Evolutionary conservation across 1,284 basidiomycete genomes (phyloP).

Genomic region (Omphalotus olearius): DNA sequence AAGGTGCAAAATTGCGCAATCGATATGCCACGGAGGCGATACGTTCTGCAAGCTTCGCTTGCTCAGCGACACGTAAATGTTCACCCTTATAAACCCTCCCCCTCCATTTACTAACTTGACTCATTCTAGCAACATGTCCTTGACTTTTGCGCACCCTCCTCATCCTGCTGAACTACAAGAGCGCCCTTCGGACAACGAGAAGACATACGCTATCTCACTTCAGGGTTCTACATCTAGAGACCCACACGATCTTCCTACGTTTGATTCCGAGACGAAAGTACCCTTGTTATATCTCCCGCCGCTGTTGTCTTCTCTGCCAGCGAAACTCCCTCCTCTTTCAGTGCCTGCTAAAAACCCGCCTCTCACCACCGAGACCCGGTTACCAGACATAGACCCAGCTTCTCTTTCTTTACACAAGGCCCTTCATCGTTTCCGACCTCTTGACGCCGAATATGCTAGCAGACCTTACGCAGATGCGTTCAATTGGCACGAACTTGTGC

Average conservation of each 20-base stretch:
- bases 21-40: neutral
- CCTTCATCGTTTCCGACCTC: constrained; percentile 71
- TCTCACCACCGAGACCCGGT: constrained; percentile 63
- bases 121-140: constrained; percentile 24
- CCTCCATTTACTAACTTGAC: neutral
- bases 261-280: constrained; percentile 36
- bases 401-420: constrained; percentile 84
- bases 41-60: neutral
- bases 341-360: constrained; percentile 31
- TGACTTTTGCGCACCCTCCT: constrained; percentile 27
- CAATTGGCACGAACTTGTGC: constrained; percentile 76
- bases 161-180: constrained; percentile 20
- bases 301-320: constrained; percentile 69
- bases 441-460: constrained; percentile 58
- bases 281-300: constrained; percentile 79
- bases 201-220: constrained; percentile 3
- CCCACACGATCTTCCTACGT: constrained; percentile 58
- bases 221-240: constrained; percentile 28
- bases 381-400: constrained; percentile 80
- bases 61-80: no score
- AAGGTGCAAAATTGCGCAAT: constrained; percentile 14
- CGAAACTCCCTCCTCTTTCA: constrained; percentile 25
- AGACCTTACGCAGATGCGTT: constrained; percentile 71
- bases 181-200: neutral
- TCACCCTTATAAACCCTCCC: neutral